These are phyloP conservation scores for Selaginella moellendorffii DNA, from an alignment of 75 land plant species.

Conservation along the genomic window DNA sequence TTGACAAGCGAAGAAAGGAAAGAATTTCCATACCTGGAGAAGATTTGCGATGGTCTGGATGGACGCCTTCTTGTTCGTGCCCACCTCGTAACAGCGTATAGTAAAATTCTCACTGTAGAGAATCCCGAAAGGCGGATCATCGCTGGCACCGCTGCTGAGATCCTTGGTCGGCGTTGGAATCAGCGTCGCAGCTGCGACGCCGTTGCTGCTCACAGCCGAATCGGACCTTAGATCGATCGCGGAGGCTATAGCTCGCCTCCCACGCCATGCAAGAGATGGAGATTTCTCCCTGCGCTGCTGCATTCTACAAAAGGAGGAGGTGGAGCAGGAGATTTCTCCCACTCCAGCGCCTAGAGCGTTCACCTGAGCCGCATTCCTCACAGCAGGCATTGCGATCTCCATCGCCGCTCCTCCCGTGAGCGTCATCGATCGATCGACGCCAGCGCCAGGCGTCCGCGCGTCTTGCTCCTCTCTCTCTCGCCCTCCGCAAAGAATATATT, in stretches of 20 bases:
- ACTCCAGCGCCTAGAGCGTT: too few relatives aligned
- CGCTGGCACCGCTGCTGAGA: not conserved
- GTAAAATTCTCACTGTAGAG: conserved; percentile 44
- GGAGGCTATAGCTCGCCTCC: not conserved
- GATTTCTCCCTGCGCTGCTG: not conserved
- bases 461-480: not conserved
- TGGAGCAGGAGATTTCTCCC: not conserved
- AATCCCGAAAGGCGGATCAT: not conserved
- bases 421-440: not conserved
- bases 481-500: not conserved
- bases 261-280: not conserved
- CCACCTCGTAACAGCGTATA: conserved; percentile 88
- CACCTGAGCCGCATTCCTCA: not conserved
- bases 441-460: not conserved
- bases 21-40: conserved; percentile 40
- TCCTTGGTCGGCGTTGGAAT: not conserved
- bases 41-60: conserved; percentile 92
- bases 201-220: too few relatives aligned
- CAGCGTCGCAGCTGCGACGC: not conserved
- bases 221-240: too few relatives aligned
- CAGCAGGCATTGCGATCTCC: too few relatives aligned
- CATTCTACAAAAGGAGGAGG: not conserved
- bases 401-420: too few relatives aligned
- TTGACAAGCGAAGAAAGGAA: not conserved
- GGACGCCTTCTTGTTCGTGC: conserved; percentile 78